A percentile compares a stretch with the other conserved stretches of the same genome.
These are phyloP conservation scores for Yamadazyma olivae DNA, from an alignment of 805 yeast genomes.

Conservation along the genomic window DNA sequence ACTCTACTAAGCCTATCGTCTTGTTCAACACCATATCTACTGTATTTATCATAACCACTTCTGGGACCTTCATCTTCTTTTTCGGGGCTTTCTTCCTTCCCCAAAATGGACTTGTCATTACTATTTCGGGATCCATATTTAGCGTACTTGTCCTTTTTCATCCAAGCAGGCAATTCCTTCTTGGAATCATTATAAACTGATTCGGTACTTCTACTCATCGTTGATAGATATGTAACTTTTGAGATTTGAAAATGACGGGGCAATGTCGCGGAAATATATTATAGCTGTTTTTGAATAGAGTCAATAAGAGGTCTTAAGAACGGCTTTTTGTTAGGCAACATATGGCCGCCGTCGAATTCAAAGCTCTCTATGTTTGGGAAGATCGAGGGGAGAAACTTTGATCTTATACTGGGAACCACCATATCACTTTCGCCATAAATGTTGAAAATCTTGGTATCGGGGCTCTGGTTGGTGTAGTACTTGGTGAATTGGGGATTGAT, in stretches of 20 bases:
- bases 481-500: constrained; percentile 17
- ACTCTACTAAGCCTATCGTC: constrained; percentile 8
- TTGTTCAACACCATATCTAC: constrained; percentile 2
- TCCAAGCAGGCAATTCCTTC: constrained; percentile 37
- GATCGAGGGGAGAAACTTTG: constrained; percentile 20
- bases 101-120: neutral
- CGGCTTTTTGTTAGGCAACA: constrained; percentile 25
- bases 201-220: constrained; percentile 3
- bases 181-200: constrained; percentile 4
- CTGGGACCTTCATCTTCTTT: neutral
- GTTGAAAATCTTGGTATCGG: constrained; percentile 21
- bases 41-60: constrained; percentile 3
- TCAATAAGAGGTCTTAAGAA: constrained; percentile 17
- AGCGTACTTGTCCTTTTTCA: constrained; percentile 36
- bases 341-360: constrained; percentile 38
- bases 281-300: too few species aligned
- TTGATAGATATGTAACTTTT: neutral
- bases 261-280: too few species aligned
- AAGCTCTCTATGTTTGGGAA: constrained; percentile 17
- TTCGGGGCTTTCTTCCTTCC: neutral
- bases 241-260: neutral
- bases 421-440: constrained; percentile 31
- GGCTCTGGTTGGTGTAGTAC: constrained; percentile 15
- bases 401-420: constrained; percentile 31
- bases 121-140: constrained; percentile 30